Evolutionary conservation across 2,329 filamentous ascomycete genomes (phyloP).

Genomic region (Colletotrichum sublineola): DNA sequence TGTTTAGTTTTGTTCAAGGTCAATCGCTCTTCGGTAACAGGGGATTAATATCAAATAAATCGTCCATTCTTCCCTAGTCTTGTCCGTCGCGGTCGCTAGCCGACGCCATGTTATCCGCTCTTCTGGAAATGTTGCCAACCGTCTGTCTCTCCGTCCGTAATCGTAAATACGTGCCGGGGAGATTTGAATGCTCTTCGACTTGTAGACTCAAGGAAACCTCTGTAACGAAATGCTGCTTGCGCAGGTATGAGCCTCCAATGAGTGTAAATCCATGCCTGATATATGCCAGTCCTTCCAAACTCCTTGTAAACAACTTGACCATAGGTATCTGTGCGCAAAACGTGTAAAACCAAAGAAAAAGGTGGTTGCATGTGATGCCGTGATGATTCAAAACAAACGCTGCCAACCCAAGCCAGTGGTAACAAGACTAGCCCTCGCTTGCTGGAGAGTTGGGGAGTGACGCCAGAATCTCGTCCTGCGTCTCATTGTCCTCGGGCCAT

Average conservation of each 20-base stretch:
- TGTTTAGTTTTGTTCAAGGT: neutral
- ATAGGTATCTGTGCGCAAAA: constrained; percentile 35
- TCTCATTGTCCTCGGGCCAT: constrained; percentile 56
- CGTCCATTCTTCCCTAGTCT: constrained; percentile 29
- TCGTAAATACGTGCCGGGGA: constrained; percentile 20
- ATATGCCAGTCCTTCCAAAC: constrained; percentile 27
- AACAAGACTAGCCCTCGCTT: constrained; percentile 27
- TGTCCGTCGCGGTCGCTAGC: constrained; percentile 16
- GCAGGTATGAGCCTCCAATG: constrained; percentile 26
- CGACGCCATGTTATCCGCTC: constrained; percentile 22
- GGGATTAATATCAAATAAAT: constrained; percentile 20
- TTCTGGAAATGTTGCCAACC: constrained; percentile 32
- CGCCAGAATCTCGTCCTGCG: constrained; percentile 35
- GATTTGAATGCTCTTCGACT: constrained; percentile 3
- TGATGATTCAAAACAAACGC: constrained; percentile 15
- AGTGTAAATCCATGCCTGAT: constrained; percentile 34
- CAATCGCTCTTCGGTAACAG: neutral
- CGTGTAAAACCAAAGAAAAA: constrained; percentile 12
- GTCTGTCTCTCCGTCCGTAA: constrained; percentile 13
- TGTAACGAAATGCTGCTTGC: constrained; percentile 22
- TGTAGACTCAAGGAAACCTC: constrained; percentile 5
- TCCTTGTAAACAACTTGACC: constrained; percentile 35
- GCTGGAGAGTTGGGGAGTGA: constrained; percentile 29
- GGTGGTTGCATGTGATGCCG: constrained; percentile 24
- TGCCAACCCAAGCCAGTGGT: neutral